phyloP scores from a whole-genome alignment of 2,329 filamentous ascomycete species.

The Colletotrichum godetiae region DNA sequence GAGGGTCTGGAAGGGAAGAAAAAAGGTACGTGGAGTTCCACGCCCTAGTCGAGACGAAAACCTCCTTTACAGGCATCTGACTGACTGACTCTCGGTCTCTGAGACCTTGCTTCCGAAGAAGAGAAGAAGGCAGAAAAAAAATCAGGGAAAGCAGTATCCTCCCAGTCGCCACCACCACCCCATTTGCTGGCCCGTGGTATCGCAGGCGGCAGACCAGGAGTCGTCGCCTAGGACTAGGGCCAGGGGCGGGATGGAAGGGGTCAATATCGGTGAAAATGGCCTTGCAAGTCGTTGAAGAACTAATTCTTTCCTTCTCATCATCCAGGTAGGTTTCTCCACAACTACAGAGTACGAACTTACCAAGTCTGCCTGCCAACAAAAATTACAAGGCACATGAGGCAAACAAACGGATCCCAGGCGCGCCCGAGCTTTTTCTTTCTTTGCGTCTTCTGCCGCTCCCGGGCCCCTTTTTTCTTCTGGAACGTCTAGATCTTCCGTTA shows the following conservation, averaged over 20 bases:
- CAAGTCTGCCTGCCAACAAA: neutral
- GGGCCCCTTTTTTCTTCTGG: neutral
- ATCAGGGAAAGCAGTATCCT: neutral
- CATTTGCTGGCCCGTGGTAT: neutral
- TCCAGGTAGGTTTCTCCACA: neutral
- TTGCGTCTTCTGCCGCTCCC: neutral
- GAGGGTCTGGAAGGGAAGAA: neutral
- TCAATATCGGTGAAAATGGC: neutral
- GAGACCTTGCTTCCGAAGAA: neutral
- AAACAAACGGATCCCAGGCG: too few relatives aligned
- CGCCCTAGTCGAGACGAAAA: neutral
- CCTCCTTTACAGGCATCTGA: neutral
- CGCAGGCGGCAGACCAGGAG: neutral
- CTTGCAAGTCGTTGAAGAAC: slow-evolving; percentile 3
- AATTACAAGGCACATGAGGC: neutral
- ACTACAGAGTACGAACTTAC: neutral
- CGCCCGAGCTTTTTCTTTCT: too few relatives aligned
- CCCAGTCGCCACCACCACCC: neutral
- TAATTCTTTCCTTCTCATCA: neutral
- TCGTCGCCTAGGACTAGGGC: neutral
- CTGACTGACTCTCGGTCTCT: too few relatives aligned
- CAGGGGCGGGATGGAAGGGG: neutral
- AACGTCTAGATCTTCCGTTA: neutral
- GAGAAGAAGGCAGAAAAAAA: neutral
- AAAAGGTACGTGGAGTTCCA: neutral